Base-by-base conservation (phyloP, 2,329 filamentous ascomycete species). In the Paecilomyces fulvus region DNA sequence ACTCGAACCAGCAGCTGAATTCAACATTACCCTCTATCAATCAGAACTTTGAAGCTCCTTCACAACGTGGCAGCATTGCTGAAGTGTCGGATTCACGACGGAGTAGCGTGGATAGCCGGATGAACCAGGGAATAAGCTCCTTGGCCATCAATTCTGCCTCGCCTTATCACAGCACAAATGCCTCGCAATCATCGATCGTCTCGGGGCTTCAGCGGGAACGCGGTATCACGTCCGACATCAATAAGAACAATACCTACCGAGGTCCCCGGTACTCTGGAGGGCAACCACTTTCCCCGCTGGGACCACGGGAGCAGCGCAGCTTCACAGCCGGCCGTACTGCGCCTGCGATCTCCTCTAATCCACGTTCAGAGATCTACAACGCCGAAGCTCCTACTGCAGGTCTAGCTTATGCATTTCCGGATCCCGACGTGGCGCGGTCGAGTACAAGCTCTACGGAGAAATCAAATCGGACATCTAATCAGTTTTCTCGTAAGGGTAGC, bases 21-120 rank as follows among this genome's bases (percentile, higher is more conserved):
- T 73, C 73, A 61, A 71, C 75, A 46, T 70, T 85, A 9, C 82
- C 83, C 1, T 81, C 82, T 0, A 78, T 85, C 59, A 84, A 83
- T 54, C 81, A 84, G 62, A 81, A 81, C 59, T 76, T 79, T 50
- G 81, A 84, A 52, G 75, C 76, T 5, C 67, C 73, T 30, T 73
- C 77, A 0, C 75, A 80, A 21, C 70, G 73, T 30, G 67, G 66
- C 23, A 77, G 71, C 63, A 69, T 68, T 37, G 65, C 62, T 12
- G 75, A 78, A n/a, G 69, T 70, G 14, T 60, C 73, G 17, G 76
- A 79, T 56, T 79, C 77, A 10, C 73, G 77, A 50, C 75, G 77
- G 46, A 78, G 77, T 63, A 79, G 77, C 55, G 67, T 79, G 20
- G 76, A 79, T 56, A 79, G 77, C 60, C 70, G 77, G 54, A 73